Evolutionary conservation across 2,329 filamentous ascomycete genomes (phyloP).

Genomic region (Pleoardoris graminearum): DNA sequence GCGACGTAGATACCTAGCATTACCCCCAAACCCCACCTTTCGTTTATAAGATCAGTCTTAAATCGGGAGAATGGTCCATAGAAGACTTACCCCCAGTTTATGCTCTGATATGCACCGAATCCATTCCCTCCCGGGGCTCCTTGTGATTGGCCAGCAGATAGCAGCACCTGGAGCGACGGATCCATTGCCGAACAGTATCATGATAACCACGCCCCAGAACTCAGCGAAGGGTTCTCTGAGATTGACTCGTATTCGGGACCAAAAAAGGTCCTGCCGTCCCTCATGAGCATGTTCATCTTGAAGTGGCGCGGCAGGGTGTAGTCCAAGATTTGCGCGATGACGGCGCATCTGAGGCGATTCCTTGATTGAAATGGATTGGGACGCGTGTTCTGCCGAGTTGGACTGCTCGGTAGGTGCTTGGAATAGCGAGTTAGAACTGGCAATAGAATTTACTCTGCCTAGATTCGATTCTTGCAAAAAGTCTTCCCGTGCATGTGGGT

Average conservation of each 20-base stretch:
- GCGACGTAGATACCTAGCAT: slow-evolving; percentile 63
- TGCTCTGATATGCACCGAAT: slow-evolving; percentile 48
- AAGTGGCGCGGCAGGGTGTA: slow-evolving; percentile 48
- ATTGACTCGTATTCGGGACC: slow-evolving; percentile 43
- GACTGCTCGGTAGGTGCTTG: slow-evolving; percentile 1
- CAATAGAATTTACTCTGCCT: not conserved
- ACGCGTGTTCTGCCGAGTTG: not conserved
- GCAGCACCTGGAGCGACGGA: slow-evolving; percentile 49
- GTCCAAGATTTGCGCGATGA: slow-evolving; percentile 27
- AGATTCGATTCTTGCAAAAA: not conserved
- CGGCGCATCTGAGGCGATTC: not conserved
- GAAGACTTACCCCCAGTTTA: slow-evolving; percentile 47
- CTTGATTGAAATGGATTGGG: not conserved
- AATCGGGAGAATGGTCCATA: not conserved
- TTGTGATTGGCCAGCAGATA: slow-evolving; percentile 41
- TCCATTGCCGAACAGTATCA: slow-evolving; percentile 52
- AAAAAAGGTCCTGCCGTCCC: slow-evolving; percentile 41
- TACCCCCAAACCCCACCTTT: slow-evolving; percentile 43
- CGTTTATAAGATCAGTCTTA: slow-evolving; percentile 1
- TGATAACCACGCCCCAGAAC: slow-evolving; percentile 49
- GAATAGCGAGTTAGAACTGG: not conserved
- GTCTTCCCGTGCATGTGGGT: not conserved
- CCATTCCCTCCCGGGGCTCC: slow-evolving; percentile 50
- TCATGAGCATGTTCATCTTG: slow-evolving; percentile 48
- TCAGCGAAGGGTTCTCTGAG: slow-evolving; percentile 51